Percentiles rank a stretch among this genome's conserved stretches.
Conservation (phyloP, 164 flowering plant species). For the Stephania yunnanensis region DNA sequence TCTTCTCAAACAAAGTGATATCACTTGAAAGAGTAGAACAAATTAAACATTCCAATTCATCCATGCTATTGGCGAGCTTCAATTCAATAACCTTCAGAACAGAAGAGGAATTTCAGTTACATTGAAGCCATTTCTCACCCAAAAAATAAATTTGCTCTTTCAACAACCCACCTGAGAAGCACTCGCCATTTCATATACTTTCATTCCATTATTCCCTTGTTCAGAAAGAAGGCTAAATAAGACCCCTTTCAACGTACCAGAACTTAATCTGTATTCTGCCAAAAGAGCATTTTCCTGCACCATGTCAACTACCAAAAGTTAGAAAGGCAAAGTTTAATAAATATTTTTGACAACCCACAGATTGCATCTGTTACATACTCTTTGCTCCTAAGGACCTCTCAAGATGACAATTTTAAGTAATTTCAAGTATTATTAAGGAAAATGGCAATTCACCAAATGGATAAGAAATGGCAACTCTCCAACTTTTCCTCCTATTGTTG, state of each 20-base stretch:
- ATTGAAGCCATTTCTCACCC: background rate
- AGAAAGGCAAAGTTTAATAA: conserved; percentile 1
- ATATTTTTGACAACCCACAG: background rate
- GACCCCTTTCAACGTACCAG: conserved; percentile 82
- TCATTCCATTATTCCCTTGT: conserved; percentile 65
- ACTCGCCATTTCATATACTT: conserved; percentile 68
- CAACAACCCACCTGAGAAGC: conserved; percentile 41
- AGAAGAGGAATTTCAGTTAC: conserved; percentile 15
- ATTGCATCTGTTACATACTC: background rate
- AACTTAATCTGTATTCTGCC: conserved; percentile 57
- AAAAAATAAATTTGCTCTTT: background rate
- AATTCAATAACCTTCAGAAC: conserved; percentile 60
- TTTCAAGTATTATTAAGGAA: background rate
- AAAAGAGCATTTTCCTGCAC: conserved; percentile 55
- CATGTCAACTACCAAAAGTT: conserved; percentile 5
- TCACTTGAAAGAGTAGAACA: conserved; percentile 82
- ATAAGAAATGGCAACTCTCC: background rate
- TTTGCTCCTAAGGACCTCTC: background rate
- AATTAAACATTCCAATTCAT: conserved; percentile 56
- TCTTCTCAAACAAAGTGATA: conserved; percentile 91
- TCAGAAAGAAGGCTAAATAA: conserved; percentile 54
- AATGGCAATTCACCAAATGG: background rate
- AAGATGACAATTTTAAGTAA: background rate
- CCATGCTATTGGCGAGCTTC: conserved; percentile 43
- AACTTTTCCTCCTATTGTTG: no score